These are phyloP conservation scores for Flaveria sonorensis DNA, from an alignment of 129 eudicot species.

Conservation along the genomic window DNA sequence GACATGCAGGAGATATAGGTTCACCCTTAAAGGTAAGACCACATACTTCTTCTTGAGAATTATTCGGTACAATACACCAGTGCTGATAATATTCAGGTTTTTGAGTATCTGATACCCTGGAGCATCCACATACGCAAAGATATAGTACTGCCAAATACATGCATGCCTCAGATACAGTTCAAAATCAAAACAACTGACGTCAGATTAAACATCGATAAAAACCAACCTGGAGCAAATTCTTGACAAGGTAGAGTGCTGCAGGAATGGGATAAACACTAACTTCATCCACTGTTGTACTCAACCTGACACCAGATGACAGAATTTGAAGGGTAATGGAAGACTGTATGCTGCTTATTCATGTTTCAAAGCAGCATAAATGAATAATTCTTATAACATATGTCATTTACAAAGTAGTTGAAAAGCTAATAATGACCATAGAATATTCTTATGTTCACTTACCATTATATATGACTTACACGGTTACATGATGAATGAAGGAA, in stretches of 20 bases:
- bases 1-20: constrained; percentile 22
- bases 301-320: constrained; percentile 48
- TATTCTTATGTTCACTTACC: not conserved
- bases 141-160: constrained; percentile 81
- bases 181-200: not conserved
- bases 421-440: not conserved
- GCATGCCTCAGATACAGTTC: constrained; percentile 35
- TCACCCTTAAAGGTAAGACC: constrained; percentile 23
- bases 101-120: constrained; percentile 98
- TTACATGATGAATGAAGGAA: not conserved
- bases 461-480: not conserved
- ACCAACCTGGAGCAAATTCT: constrained; percentile 91
- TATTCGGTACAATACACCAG: constrained; percentile 84
- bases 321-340: constrained; percentile 10
- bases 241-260: constrained; percentile 94
- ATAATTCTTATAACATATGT: not conserved
- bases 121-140: constrained; percentile 98
- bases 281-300: constrained; percentile 90
- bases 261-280: constrained; percentile 94
- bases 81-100: constrained; percentile 92
- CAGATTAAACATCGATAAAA: constrained; percentile 21
- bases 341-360: constrained; percentile 3
- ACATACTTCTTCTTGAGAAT: constrained; percentile 88
- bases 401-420: constrained; percentile 3
- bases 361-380: constrained; percentile 5